Percentiles rank a stretch among this genome's conserved stretches.
Evolutionary conservation across 768 basidiomycete species (phyloP).

Genomic region (Leccinum ochraceum): DNA sequence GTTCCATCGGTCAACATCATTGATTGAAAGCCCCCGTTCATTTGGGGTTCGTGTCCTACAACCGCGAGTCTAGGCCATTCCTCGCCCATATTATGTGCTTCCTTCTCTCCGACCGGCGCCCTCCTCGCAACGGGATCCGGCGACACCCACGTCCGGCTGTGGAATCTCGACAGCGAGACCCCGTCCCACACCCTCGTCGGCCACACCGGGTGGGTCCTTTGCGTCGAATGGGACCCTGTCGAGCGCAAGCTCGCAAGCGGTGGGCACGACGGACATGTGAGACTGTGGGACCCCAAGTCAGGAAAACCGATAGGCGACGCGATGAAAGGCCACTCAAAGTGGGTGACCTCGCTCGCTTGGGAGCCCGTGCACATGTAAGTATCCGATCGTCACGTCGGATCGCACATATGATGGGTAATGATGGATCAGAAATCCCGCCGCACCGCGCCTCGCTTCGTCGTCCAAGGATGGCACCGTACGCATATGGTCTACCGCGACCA

Average conservation of each 20-base stretch:
- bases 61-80: conserved; percentile 64
- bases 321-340: conserved; percentile 91
- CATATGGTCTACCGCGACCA: conserved; percentile 82
- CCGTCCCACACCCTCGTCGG: conserved; percentile 86
- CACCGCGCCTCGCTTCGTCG: conserved; percentile 88
- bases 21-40: conserved; percentile 8
- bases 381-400: conserved; percentile 2
- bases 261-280: conserved; percentile 90
- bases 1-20: conserved; percentile 11
- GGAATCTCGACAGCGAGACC: conserved; percentile 92
- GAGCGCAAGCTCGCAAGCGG: conserved; percentile 91
- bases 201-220: conserved; percentile 95
- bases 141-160: conserved; percentile 88
- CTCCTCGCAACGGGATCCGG: conserved; percentile 94
- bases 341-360: conserved; percentile 95
- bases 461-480: conserved; percentile 96
- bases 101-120: conserved; percentile 92
- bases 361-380: conserved; percentile 91
- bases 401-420: conserved; percentile 8
- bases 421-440: conserved; percentile 60
- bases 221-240: conserved; percentile 95
- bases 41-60: conserved; percentile 10
- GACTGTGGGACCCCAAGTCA: conserved; percentile 92
- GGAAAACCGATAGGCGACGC: conserved; percentile 89
- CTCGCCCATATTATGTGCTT: conserved; percentile 91